Conservation (phyloP, 2,329 filamentous ascomycete species). For the Beauveria bassiana region DNA sequence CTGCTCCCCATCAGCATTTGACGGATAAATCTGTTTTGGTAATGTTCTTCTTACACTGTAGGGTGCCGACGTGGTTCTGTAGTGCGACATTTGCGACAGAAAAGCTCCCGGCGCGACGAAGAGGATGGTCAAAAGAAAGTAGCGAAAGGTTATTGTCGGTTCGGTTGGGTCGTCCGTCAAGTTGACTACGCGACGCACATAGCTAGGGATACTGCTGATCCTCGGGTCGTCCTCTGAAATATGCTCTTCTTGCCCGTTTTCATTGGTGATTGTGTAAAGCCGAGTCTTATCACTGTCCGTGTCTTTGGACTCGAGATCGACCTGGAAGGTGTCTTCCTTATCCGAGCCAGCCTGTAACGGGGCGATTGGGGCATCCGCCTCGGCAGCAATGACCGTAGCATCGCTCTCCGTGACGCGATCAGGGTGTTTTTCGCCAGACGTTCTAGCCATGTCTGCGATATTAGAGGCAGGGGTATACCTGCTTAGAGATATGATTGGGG, state of each 20-base stretch:
- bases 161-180: conserved; percentile 48
- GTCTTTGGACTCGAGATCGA: conserved; percentile 10
- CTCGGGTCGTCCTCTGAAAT: conserved; percentile 40
- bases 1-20: not conserved
- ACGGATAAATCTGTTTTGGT: too few species aligned
- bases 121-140: conserved; percentile 45
- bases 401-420: conserved; percentile 3
- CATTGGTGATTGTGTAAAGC: conserved; percentile 4
- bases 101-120: conserved; percentile 52
- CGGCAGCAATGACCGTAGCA: not conserved
- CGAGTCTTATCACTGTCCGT: not conserved
- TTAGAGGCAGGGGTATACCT: not conserved
- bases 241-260: conserved; percentile 17
- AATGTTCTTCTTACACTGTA: conserved; percentile 37
- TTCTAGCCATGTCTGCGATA: not conserved
- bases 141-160: conserved; percentile 52
- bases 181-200: conserved; percentile 49
- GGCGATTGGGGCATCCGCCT: not conserved
- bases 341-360: not conserved
- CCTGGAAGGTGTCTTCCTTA: not conserved
- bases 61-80: conserved; percentile 47
- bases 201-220: conserved; percentile 43
- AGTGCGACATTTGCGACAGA: conserved; percentile 47
- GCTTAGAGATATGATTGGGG: not conserved
- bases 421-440: not conserved